Percentiles rank a stretch among this genome's conserved stretches.
Evolutionary conservation across 1,139 yeast species (phyloP).

Genomic region (Nadsonia commutata): DNA sequence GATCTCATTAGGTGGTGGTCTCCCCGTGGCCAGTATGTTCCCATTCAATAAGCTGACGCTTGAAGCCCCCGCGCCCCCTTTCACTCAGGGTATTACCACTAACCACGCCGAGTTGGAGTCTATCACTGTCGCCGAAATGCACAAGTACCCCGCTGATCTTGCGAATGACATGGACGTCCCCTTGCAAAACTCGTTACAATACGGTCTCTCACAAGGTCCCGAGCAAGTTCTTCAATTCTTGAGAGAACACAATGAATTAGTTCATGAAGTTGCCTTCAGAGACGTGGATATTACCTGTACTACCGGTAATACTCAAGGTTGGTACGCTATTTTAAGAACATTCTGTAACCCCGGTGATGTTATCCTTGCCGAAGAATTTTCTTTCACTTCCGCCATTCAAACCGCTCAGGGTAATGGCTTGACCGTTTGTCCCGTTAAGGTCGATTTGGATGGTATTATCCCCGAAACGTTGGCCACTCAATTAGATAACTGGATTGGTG

Average conservation of each 20-base stretch:
- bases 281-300: slow-evolving; percentile 56
- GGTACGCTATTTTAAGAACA: slow-evolving; percentile 77
- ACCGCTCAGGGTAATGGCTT: slow-evolving; percentile 65
- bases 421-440: slow-evolving; percentile 52
- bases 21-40: slow-evolving; percentile 80
- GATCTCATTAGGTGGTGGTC: slow-evolving; percentile 89
- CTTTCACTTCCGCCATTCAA: slow-evolving; percentile 76
- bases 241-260: slow-evolving; percentile 58
- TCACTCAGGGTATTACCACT: slow-evolving; percentile 60
- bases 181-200: slow-evolving; percentile 75
- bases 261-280: slow-evolving; percentile 46
- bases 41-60: slow-evolving; percentile 70
- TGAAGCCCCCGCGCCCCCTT: slow-evolving; percentile 65
- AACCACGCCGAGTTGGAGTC: slow-evolving; percentile 37
- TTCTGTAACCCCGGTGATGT: slow-evolving; percentile 67
- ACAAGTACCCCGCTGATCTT: slow-evolving; percentile 23
- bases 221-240: slow-evolving; percentile 52
- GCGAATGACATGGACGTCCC: slow-evolving; percentile 45
- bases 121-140: slow-evolving; percentile 30
- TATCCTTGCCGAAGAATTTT: slow-evolving; percentile 67
- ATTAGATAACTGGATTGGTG: slow-evolving; percentile 54
- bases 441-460: slow-evolving; percentile 68
- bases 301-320: slow-evolving; percentile 76
- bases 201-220: slow-evolving; percentile 75
- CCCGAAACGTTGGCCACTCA: slow-evolving; percentile 55